Conservation (phyloP, 2,329 filamentous ascomycete species). For the Colletotrichum lini region DNA sequence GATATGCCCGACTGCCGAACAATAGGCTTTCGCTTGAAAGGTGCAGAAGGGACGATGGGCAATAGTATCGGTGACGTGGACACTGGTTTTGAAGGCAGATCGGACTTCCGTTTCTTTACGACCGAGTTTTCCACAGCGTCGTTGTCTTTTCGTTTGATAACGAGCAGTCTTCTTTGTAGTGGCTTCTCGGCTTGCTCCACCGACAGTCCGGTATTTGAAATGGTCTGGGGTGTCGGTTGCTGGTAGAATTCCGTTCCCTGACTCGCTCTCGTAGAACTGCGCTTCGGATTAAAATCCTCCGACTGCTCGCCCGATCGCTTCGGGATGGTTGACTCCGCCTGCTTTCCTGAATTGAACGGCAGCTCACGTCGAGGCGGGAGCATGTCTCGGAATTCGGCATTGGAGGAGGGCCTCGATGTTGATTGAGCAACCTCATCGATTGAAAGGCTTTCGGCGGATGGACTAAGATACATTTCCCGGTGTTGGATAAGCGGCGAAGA, state of each 20-base stretch:
- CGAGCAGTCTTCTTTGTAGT: background rate
- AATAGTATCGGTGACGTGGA: constrained; percentile 3
- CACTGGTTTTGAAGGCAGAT: background rate
- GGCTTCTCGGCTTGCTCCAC: background rate
- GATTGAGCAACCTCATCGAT: background rate
- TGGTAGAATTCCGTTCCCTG: background rate
- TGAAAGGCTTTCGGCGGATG: background rate
- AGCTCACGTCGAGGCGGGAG: constrained; percentile 19
- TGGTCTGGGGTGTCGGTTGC: background rate
- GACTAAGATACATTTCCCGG: background rate
- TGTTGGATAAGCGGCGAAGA: background rate
- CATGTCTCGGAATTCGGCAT: constrained; percentile 5
- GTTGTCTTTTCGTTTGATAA: background rate
- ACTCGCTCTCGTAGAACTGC: background rate
- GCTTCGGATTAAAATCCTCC: too few species aligned
- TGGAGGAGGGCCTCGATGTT: background rate
- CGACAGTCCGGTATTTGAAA: background rate
- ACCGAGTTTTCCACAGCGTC: background rate
- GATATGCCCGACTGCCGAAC: background rate
- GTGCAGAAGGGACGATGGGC: background rate
- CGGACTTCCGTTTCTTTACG: constrained; percentile 19
- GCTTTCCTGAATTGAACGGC: constrained; percentile 3
- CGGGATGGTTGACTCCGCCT: background rate
- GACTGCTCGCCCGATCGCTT: background rate
- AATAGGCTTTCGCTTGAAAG: background rate